Conservation (phyloP, 345 rosid genomes). For the Aegle marmelos region DNA sequence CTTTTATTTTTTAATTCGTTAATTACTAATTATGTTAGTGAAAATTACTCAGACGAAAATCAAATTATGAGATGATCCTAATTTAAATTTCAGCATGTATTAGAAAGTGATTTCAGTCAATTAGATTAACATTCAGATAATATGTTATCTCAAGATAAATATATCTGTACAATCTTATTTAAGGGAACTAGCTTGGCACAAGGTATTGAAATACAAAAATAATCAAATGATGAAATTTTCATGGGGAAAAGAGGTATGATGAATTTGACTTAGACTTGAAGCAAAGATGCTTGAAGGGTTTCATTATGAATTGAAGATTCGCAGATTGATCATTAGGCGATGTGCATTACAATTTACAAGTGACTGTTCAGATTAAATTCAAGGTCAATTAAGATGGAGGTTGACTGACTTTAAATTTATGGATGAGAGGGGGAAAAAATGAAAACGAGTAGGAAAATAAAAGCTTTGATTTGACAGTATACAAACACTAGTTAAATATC, state of each 20-base stretch:
- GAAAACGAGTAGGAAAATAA: too few species aligned
- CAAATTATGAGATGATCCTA: rapidly evolving
- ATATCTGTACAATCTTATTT: too few species aligned
- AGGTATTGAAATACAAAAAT: neutral
- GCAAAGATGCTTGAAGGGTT: neutral
- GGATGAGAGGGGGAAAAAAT: too few species aligned
- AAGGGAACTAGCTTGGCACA: neutral
- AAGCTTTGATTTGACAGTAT: neutral
- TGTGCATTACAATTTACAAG: neutral
- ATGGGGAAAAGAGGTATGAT: neutral
- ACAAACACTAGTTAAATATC: too few species aligned
- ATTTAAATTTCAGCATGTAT: rapidly evolving
- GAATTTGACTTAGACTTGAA: neutral
- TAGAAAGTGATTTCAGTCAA: too few species aligned
- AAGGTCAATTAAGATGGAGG: neutral
- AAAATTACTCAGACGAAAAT: too few species aligned
- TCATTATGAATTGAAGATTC: neutral
- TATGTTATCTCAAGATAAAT: too few species aligned
- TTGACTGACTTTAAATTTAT: neutral
- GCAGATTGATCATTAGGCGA: too few species aligned
- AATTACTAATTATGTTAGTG: too few species aligned
- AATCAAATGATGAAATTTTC: neutral
- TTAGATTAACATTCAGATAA: too few species aligned
- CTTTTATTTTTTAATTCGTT: too few species aligned
- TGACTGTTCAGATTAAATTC: neutral